Conservation (phyloP, 495 filamentous ascomycete species). For the Xylaria curta region DNA sequence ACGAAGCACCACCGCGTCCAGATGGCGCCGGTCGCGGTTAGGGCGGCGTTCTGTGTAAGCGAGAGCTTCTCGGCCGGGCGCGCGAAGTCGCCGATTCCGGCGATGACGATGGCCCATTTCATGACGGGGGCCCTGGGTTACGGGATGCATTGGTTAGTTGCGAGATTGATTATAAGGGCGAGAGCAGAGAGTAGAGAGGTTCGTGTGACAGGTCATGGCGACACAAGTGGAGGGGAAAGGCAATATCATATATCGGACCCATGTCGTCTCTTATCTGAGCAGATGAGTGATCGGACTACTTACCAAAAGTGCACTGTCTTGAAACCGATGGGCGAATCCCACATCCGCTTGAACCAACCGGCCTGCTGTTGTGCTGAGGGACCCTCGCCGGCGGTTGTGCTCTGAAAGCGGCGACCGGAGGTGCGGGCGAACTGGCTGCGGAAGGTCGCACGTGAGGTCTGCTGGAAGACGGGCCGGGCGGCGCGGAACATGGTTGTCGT, state of each 20-base stretch:
- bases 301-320: conserved; percentile 99
- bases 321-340: conserved; percentile 84
- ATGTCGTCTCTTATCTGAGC: background rate
- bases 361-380: conserved; percentile 55
- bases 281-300: conserved; percentile 31
- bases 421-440: conserved; percentile 56
- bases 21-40: conserved; percentile 89
- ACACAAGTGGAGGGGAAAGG: background rate
- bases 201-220: background rate
- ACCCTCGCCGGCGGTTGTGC: conserved; percentile 55
- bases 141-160: background rate
- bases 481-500: conserved; percentile 54
- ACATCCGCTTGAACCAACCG: conserved; percentile 73
- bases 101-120: conserved; percentile 95
- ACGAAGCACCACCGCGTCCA: conserved; percentile 99
- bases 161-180: background rate
- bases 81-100: conserved; percentile 88
- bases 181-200: background rate
- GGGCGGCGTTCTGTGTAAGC: conserved; percentile 85
- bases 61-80: conserved; percentile 94
- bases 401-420: conserved; percentile 67
- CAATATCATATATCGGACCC: background rate
- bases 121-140: conserved; percentile 84
- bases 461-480: conserved; percentile 55
- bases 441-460: conserved; percentile 51